Conservation (phyloP, 2,329 filamentous ascomycete species). For the Trichoderma koningii region DNA sequence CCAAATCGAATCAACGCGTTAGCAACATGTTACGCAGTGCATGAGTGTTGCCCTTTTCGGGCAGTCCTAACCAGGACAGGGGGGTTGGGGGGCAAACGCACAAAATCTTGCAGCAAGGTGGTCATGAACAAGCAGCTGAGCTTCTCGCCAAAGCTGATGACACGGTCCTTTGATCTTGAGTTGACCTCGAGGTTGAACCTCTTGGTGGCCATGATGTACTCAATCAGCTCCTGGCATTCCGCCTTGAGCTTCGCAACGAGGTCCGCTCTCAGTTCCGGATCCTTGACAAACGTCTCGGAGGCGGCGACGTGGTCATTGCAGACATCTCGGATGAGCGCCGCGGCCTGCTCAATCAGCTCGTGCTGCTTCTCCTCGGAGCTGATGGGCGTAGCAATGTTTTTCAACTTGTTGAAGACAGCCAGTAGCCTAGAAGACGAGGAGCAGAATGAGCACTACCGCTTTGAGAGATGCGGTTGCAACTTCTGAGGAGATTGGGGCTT, state of each 20-base stretch:
- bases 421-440: conserved; percentile 49
- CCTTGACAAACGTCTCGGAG: conserved; percentile 63
- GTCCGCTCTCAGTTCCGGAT: conserved; percentile 56
- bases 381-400: conserved; percentile 54
- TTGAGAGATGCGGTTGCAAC: not conserved
- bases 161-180: conserved; percentile 77
- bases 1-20: conserved; percentile 30
- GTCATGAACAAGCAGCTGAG: conserved; percentile 92
- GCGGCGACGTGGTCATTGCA: conserved; percentile 78
- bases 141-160: conserved; percentile 95
- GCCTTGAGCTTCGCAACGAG: conserved; percentile 69
- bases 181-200: conserved; percentile 75
- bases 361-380: conserved; percentile 56
- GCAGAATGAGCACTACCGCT: not conserved
- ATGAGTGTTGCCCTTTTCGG: not conserved
- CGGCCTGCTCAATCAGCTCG: conserved; percentile 64
- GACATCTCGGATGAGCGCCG: conserved; percentile 76
- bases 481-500: conserved; percentile 44
- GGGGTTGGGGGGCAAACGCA: conserved; percentile 36
- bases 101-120: conserved; percentile 74
- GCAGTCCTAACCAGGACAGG: too few species aligned
- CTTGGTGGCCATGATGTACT: conserved; percentile 67
- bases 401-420: conserved; percentile 61
- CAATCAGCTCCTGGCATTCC: conserved; percentile 79
- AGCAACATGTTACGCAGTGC: not conserved